A percentile compares a stretch with the other conserved stretches of the same genome.
phyloP scores from a whole-genome alignment of 1,139 yeast genomes.

The Scheffersomyces quercinus region DNA sequence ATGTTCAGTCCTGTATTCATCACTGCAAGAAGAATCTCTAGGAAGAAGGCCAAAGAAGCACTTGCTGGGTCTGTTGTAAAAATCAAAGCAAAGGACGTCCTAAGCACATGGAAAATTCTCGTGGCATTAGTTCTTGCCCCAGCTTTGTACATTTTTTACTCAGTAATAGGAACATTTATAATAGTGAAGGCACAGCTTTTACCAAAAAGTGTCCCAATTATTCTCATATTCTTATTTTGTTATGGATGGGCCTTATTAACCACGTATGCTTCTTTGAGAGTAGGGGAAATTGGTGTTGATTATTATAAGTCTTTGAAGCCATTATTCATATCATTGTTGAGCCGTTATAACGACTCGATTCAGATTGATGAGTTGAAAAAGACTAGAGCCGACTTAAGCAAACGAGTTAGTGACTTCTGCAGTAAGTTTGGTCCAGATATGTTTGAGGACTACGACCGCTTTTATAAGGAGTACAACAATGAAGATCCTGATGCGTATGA shows the following conservation, averaged over 20 bases:
- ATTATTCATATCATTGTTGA: conserved; percentile 34
- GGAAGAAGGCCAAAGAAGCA: conserved; percentile 72
- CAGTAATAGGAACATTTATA: conserved; percentile 37
- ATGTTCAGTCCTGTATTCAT: conserved; percentile 86
- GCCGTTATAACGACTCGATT: conserved; percentile 40
- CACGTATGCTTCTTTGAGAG: conserved; percentile 43
- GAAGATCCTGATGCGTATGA: conserved; percentile 7
- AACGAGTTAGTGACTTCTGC: conserved; percentile 64
- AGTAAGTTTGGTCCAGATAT: conserved; percentile 74
- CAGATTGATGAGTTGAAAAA: conserved; percentile 54
- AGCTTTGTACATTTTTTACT: conserved; percentile 41
- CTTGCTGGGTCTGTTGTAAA: conserved; percentile 88
- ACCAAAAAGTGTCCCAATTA: conserved; percentile 13
- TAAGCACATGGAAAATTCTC: conserved; percentile 38
- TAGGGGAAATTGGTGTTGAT: conserved; percentile 45
- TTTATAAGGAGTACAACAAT: conserved; percentile 31
- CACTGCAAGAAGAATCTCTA: conserved; percentile 72
- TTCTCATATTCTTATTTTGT: conserved; percentile 29
- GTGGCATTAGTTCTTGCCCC: conserved; percentile 50
- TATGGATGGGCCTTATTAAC: conserved; percentile 44
- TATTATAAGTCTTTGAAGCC: conserved; percentile 42
- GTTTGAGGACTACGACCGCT: conserved; percentile 61
- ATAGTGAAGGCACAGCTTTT: conserved; percentile 20
- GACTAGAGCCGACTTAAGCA: conserved; percentile 54
- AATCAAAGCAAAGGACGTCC: conserved; percentile 84